These are phyloP conservation scores for Rutstroemia sp. DNA, from an alignment of 2,329 filamentous ascomycete genomes.

Conservation along the genomic window DNA sequence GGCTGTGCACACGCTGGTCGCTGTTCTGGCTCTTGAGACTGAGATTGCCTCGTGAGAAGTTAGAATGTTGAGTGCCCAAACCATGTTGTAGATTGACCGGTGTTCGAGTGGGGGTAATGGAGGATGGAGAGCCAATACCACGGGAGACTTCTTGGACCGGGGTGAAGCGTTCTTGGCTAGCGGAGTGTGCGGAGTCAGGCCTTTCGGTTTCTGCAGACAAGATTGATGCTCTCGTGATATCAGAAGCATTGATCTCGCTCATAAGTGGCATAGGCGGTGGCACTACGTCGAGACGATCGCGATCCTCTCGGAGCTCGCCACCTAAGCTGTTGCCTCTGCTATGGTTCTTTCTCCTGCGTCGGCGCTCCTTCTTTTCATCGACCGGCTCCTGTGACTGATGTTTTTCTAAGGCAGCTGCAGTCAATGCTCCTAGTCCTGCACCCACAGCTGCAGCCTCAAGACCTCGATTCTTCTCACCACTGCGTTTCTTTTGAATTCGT, in stretches of 20 bases:
- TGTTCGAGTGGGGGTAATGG: constrained; percentile 56
- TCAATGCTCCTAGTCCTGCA: constrained; percentile 46
- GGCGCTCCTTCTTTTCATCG: constrained; percentile 35
- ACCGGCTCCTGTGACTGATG: constrained; percentile 57
- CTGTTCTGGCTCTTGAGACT: constrained; percentile 37
- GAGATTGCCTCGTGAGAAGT: constrained; percentile 38
- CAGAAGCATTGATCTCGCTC: constrained; percentile 79
- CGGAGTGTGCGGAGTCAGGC: constrained; percentile 47
- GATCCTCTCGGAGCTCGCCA: constrained; percentile 37
- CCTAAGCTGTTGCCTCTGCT: constrained; percentile 38
- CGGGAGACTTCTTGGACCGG: constrained; percentile 49
- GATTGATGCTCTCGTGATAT: constrained; percentile 82
- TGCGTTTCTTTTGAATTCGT: constrained; percentile 31
- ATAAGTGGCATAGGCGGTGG: constrained; percentile 77
- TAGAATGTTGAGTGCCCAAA: constrained; percentile 57
- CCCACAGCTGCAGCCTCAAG: constrained; percentile 24
- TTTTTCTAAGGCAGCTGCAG: constrained; percentile 53
- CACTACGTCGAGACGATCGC: constrained; percentile 44
- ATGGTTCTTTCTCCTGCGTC: constrained; percentile 36
- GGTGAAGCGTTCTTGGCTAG: constrained; percentile 48
- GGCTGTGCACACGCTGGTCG: constrained; percentile 36
- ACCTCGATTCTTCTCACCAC: constrained; percentile 21
- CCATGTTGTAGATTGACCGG: constrained; percentile 46
- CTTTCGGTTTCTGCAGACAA: constrained; percentile 72
- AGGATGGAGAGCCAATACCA: constrained; percentile 51